Evolutionary conservation across 805 yeast species (phyloP).

Genomic region (Alloascoidea africana): DNA sequence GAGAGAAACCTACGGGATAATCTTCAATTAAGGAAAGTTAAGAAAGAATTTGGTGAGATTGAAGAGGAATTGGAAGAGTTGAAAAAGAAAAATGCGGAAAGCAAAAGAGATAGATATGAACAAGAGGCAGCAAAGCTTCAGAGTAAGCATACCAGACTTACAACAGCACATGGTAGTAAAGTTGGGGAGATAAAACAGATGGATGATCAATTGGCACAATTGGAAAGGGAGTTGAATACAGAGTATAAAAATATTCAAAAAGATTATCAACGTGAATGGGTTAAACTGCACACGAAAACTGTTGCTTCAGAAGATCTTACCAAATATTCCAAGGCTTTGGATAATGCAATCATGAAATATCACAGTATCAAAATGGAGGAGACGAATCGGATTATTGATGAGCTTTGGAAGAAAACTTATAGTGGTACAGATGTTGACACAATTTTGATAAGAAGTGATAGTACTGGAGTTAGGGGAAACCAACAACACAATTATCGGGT

Average conservation of each 20-base stretch:
- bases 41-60: constrained; percentile 21
- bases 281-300: constrained; percentile 59
- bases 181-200: constrained; percentile 80
- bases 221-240: constrained; percentile 43
- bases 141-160: constrained; percentile 33
- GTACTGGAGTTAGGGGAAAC: constrained; percentile 32
- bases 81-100: constrained; percentile 43
- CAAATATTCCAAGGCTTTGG: constrained; percentile 74
- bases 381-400: constrained; percentile 76
- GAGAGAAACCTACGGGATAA: constrained; percentile 53
- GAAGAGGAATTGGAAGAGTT: constrained; percentile 26
- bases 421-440: constrained; percentile 93
- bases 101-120: constrained; percentile 45
- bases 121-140: constrained; percentile 35
- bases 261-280: constrained; percentile 53
- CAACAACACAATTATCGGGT: constrained; percentile 84
- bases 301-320: constrained; percentile 70
- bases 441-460: constrained; percentile 74
- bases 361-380: constrained; percentile 88
- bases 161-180: constrained; percentile 56
- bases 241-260: constrained; percentile 60
- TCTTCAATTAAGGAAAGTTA: constrained; percentile 36
- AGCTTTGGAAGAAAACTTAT: constrained; percentile 87
- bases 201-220: constrained; percentile 45
- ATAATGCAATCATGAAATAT: constrained; percentile 84